A percentile compares a stretch with the other conserved stretches of the same genome.
Evolutionary conservation across 1,284 basidiomycete species (phyloP).

Genomic region (Malassezia restricta): DNA sequence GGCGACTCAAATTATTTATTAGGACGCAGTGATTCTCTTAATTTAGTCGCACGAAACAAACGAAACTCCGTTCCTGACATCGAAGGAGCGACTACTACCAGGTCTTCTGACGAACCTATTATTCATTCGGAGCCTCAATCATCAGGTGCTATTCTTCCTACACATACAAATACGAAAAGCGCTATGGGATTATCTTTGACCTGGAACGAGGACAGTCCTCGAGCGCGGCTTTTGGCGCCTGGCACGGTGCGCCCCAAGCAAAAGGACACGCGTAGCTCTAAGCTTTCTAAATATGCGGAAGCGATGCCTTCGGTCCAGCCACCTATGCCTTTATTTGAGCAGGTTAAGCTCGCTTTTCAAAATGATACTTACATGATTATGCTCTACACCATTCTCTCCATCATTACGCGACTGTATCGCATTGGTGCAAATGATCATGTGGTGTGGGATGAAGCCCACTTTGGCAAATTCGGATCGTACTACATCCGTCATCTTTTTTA

Average conservation of each 20-base stretch:
- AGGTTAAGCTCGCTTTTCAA: constrained; percentile 15
- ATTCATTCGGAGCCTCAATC: not conserved
- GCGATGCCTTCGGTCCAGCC: constrained; percentile 35
- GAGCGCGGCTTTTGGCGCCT: not conserved
- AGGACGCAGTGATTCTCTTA: too few relatives aligned
- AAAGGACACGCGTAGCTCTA: not conserved
- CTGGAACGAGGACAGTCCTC: not conserved
- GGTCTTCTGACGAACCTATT: too few relatives aligned
- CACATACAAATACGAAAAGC: not conserved
- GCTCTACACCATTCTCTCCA: constrained; percentile 80
- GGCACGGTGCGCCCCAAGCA: constrained; percentile 1
- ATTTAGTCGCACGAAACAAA: too few relatives aligned
- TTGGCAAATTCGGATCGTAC: constrained; percentile 56
- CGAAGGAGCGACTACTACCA: too few relatives aligned
- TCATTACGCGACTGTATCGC: constrained; percentile 84
- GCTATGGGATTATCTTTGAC: not conserved
- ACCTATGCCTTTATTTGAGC: constrained; percentile 22
- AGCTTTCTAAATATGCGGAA: constrained; percentile 27
- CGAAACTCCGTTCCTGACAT: too few relatives aligned
- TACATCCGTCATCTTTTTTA: constrained; percentile 66
- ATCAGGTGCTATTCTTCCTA: not conserved
- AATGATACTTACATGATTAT: constrained; percentile 46
- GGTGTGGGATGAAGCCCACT: constrained; percentile 75
- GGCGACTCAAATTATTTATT: not conserved
- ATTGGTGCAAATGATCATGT: constrained; percentile 79